Conservation (phyloP, 345 rosid genomes). For the Gossypium bickii region DNA sequence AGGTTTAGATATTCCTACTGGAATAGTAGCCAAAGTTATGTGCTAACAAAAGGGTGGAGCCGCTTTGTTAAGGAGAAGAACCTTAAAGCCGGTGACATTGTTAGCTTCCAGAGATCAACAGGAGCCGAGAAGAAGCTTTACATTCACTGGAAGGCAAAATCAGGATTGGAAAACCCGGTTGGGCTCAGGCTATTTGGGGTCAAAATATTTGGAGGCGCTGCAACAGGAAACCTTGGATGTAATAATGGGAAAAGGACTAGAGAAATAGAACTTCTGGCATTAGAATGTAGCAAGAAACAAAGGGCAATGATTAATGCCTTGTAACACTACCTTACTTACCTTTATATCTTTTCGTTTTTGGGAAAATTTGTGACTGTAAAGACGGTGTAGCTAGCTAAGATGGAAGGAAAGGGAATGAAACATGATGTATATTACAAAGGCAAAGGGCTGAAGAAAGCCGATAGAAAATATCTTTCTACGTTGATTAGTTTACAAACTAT, state of each 20-base stretch:
- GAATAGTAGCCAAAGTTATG: constrained; percentile 52
- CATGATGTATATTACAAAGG: constrained; percentile 42
- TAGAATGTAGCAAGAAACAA: constrained; percentile 66
- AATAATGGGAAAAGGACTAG: constrained; percentile 52
- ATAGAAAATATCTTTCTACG: constrained; percentile 10
- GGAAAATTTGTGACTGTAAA: constrained; percentile 16
- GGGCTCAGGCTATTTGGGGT: constrained; percentile 75
- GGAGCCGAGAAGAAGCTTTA: constrained; percentile 60
- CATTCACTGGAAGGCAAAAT: constrained; percentile 49
- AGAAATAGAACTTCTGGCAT: constrained; percentile 46
- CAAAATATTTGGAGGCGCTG: constrained; percentile 47
- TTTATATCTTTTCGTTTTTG: neutral
- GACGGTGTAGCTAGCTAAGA: neutral
- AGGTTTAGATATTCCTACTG: constrained; percentile 90
- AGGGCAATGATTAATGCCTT: constrained; percentile 49
- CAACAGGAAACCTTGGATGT: constrained; percentile 26
- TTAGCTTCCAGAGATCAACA: constrained; percentile 69
- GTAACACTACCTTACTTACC: constrained; percentile 37
- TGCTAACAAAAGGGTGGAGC: constrained; percentile 81
- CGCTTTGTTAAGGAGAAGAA: constrained; percentile 79
- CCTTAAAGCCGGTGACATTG: constrained; percentile 72
- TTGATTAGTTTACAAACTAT: constrained; percentile 7
- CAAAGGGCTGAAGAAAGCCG: constrained; percentile 36
- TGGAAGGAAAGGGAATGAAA: constrained; percentile 23
- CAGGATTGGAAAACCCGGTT: constrained; percentile 27